Evolutionary conservation across 352 stramenopile species (phyloP), one percentile per base, ranked within the genome.

Genomic region (Pythium monospermum): DNA sequence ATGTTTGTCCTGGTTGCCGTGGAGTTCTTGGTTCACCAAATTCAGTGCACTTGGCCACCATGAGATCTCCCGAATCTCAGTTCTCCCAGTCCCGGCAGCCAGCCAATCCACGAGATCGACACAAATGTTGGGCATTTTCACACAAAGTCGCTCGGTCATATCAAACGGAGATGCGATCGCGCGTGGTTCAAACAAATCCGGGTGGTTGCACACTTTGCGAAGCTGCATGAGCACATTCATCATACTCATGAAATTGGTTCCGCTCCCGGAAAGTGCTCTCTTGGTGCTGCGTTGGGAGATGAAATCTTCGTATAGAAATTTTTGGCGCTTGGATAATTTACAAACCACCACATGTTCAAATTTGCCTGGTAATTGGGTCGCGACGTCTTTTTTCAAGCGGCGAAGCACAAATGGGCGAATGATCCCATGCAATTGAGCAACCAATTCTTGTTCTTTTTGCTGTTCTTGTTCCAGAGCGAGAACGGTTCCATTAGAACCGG

Each of bases 141-240:
- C n/a, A n/a, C n/a, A n/a, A n/a, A n/a, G n/a, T n/a, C n/a, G n/a
- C n/a, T n/a, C n/a, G n/a, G 60, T 48, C 69, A 92, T 75, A 57
- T 92, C 82, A 59, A 99, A 96, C 32, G 97, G 96, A n/a, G 95
- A 98, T 11, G 82, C 69, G 33, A 99, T 98, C 7, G 96, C 92
- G n/a, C 97, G 74, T 1, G 74, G 74, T 26, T 99, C 96, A 69
- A 99, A 99, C 31, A 99, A 73, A 69, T 99, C 96, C n/a, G 96
- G 96, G 59, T 99, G 96, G 59, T 99, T 99, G 68, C 88, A 96
- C 13, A 96, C 85, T 66, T 99, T 99, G 28, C 96, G 82, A 11
- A 99, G 74, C 64, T 99, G 96, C 96, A 99, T 99, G 7, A 99
- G 75, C 13, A 99, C 94, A 54, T 98, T 98, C 96, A 99, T 99